phyloP scores from a whole-genome alignment of 306 rosid genomes.

The Dalbergia cochinchinensis region DNA sequence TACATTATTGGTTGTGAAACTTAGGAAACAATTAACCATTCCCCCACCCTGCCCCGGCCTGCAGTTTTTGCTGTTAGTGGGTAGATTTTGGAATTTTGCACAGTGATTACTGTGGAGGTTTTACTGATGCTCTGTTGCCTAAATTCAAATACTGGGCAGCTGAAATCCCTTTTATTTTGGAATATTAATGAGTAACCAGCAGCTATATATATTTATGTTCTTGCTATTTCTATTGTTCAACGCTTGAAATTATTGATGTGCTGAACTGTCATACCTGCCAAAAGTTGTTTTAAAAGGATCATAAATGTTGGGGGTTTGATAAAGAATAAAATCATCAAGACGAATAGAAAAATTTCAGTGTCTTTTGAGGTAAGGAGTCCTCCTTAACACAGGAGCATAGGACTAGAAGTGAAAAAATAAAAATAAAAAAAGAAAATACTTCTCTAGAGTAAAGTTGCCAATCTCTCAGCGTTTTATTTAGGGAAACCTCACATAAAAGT shows the following conservation, averaged over 20 bases:
- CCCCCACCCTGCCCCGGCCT: slow-evolving; percentile 30
- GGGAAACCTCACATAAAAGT: background rate
- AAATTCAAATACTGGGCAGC: slow-evolving; percentile 38
- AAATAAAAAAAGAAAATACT: too few species aligned
- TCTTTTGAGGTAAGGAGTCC: background rate
- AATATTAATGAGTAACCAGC: slow-evolving; percentile 15
- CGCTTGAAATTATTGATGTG: slow-evolving; percentile 6
- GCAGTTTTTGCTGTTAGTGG: background rate
- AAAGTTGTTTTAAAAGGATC: background rate
- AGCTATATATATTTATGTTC: slow-evolving; percentile 4
- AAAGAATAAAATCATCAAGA: background rate
- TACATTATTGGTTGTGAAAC: slow-evolving; percentile 44
- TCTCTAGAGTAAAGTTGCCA: background rate
- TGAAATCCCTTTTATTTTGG: slow-evolving; percentile 42
- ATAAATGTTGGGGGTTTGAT: background rate
- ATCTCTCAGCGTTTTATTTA: background rate
- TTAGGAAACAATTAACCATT: slow-evolving; percentile 31
- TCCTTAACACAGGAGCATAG: background rate
- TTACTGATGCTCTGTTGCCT: slow-evolving; percentile 38
- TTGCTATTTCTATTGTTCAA: background rate
- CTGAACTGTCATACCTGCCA: slow-evolving; percentile 9
- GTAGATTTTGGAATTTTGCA: slow-evolving; percentile 46
- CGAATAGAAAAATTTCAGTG: background rate
- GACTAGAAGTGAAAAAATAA: too few species aligned
- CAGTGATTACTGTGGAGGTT: slow-evolving; percentile 36